These are phyloP conservation scores for Aspergillus neoniger DNA, from an alignment of 2,329 filamentous ascomycete genomes.

Conservation along the genomic window DNA sequence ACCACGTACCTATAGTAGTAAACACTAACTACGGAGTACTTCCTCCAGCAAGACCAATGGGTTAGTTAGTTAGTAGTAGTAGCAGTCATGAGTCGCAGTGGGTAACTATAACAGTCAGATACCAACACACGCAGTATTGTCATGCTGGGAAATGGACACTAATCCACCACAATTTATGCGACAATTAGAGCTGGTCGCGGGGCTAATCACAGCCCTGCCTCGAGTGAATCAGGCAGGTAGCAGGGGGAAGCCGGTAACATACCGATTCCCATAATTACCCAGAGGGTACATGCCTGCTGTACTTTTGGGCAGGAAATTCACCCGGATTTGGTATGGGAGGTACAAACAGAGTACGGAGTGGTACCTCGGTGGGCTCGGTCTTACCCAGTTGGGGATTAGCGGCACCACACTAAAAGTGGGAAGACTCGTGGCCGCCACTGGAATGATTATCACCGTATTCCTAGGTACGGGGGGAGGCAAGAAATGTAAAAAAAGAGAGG, in stretches of 20 bases:
- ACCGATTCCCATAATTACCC: slow-evolving; percentile 2
- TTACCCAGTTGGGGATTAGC: slow-evolving; percentile 11
- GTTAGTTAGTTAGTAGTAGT: not conserved
- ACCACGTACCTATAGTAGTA: too few species aligned
- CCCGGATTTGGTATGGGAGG: slow-evolving; percentile 15
- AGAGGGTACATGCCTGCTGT: slow-evolving; percentile 10
- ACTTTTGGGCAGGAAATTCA: slow-evolving; percentile 16
- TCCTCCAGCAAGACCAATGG: too few species aligned
- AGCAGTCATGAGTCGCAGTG: not conserved
- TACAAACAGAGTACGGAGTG: slow-evolving; percentile 12
- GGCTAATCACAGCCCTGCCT: not conserved
- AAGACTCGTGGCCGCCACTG: slow-evolving; percentile 30
- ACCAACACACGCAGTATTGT: not conserved
- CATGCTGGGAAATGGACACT: slow-evolving; percentile 1
- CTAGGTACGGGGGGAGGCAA: slow-evolving; percentile 10
- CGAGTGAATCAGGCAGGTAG: not conserved
- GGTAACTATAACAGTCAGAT: not conserved
- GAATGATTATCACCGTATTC: slow-evolving; percentile 17
- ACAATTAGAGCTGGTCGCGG: not conserved
- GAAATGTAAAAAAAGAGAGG: not conserved
- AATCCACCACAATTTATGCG: slow-evolving; percentile 4
- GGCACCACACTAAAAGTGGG: slow-evolving; percentile 18
- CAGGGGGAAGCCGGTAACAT: slow-evolving; percentile 1
- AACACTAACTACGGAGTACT: too few species aligned
- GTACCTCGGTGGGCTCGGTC: slow-evolving; percentile 7